These are phyloP conservation scores for Fusarium coffeatum DNA, from an alignment of 2,329 filamentous ascomycete species.

Conservation along the genomic window DNA sequence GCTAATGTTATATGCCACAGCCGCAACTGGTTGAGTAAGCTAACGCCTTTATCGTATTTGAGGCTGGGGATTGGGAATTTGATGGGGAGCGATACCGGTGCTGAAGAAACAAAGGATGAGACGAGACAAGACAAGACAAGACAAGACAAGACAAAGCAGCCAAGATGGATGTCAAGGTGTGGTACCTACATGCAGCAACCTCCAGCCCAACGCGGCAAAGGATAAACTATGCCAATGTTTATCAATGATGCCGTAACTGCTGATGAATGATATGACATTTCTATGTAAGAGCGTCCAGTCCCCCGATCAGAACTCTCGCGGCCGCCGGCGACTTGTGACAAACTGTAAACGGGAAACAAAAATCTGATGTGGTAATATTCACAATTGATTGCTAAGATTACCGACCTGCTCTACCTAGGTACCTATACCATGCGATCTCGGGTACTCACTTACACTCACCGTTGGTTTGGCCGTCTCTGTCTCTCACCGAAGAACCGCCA, in stretches of 20 bases:
- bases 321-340: constrained; percentile 10
- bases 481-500: constrained; percentile 17
- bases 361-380: constrained; percentile 26
- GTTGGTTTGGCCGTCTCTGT: neutral
- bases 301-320: constrained; percentile 1
- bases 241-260: constrained; percentile 41
- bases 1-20: constrained; percentile 18
- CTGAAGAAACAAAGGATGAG: constrained; percentile 7
- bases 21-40: constrained; percentile 29
- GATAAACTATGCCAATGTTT: constrained; percentile 35
- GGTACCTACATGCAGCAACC: constrained; percentile 21
- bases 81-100: constrained; percentile 7
- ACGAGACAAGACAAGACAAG: constrained; percentile 28
- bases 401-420: neutral
- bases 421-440: neutral
- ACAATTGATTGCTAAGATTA: constrained; percentile 23
- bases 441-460: constrained; percentile 2
- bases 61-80: neutral
- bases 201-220: constrained; percentile 25
- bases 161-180: constrained; percentile 21
- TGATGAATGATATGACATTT: constrained; percentile 37
- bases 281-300: constrained; percentile 26
- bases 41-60: constrained; percentile 12
- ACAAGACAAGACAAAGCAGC: neutral
- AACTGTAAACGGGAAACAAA: neutral